phyloP scores from a whole-genome alignment of 768 basidiomycete genomes.

The Suillus variegatus region DNA sequence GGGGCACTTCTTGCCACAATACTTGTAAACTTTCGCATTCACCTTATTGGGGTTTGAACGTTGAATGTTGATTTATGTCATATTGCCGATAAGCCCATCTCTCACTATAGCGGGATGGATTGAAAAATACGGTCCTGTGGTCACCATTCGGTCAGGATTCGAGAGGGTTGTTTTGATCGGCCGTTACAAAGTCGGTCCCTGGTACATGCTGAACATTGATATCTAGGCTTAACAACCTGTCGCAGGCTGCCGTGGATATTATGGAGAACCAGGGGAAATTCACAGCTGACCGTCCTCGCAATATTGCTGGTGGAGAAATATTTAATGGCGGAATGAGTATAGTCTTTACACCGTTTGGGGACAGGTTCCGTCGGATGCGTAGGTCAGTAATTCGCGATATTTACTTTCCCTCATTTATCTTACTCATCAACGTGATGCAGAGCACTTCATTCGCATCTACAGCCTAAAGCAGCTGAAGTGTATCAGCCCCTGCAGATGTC shows the following conservation, averaged over 20 bases:
- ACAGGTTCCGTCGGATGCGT: constrained; percentile 36
- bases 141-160: not conserved
- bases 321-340: constrained; percentile 42
- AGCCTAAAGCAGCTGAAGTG: not conserved
- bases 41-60: not conserved
- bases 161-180: not conserved
- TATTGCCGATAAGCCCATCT: not conserved
- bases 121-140: not conserved
- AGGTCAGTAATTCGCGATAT: not conserved
- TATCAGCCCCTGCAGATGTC: not conserved
- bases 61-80: not conserved
- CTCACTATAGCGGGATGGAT: not conserved
- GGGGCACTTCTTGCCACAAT: not conserved
- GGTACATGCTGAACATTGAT: not conserved
- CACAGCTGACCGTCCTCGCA: constrained; percentile 41
- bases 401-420: not conserved
- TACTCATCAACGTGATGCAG: not conserved
- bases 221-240: not conserved
- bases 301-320: constrained; percentile 33
- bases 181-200: not conserved
- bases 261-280: constrained; percentile 41
- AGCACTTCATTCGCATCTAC: not conserved
- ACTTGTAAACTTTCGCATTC: not conserved
- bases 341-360: constrained; percentile 7
- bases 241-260: constrained; percentile 52